A percentile compares a stretch with the other conserved stretches of the same genome.
Evolutionary conservation across 2,329 filamentous ascomycete genomes (phyloP).

Genomic region (Colletotrichum sp.): DNA sequence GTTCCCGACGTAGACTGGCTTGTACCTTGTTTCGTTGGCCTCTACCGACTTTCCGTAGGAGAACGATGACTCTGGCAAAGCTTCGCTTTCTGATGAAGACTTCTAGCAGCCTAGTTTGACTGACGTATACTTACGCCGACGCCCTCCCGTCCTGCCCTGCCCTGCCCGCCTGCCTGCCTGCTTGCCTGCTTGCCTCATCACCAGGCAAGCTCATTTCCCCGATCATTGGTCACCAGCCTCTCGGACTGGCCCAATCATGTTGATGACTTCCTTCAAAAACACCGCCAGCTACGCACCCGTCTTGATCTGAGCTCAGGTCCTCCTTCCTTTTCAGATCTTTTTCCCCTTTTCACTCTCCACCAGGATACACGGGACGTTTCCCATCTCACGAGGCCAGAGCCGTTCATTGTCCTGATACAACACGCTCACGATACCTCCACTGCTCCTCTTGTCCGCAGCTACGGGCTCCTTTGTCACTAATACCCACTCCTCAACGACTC

Average conservation of each 20-base stretch:
- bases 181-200: constrained; percentile 9
- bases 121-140: constrained; percentile 40
- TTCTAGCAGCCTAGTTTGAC: constrained; percentile 42
- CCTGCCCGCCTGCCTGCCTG: constrained; percentile 21
- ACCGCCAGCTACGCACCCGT: constrained; percentile 42
- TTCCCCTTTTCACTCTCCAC: constrained; percentile 30
- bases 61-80: constrained; percentile 43
- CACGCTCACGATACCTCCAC: neutral
- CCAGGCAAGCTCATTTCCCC: constrained; percentile 28
- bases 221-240: constrained; percentile 46
- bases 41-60: constrained; percentile 34
- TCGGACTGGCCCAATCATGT: constrained; percentile 49
- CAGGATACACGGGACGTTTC: constrained; percentile 12
- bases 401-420: neutral
- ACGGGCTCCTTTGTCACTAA: neutral
- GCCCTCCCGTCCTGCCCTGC: constrained; percentile 32
- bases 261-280: constrained; percentile 42
- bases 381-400: neutral
- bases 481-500: neutral
- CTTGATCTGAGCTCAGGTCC: constrained; percentile 35
- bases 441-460: neutral
- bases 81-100: constrained; percentile 37
- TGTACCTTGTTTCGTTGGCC: constrained; percentile 32
- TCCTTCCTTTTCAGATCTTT: constrained; percentile 34
- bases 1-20: constrained; percentile 41